Conservation (phyloP, 108 stramenopile species). For the Licmophora abbreviata region DNA sequence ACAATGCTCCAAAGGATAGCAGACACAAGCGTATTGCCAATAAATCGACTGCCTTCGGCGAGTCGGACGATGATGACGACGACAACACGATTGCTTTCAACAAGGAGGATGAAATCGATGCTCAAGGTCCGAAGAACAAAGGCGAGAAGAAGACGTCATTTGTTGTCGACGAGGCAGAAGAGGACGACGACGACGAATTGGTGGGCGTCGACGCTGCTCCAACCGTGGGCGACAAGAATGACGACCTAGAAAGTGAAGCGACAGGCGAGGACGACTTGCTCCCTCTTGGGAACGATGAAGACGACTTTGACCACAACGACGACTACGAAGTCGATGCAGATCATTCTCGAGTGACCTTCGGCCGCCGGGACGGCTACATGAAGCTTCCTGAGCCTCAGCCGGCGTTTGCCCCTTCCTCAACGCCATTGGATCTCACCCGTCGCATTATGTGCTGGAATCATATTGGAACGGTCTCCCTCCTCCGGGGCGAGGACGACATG, state of each 20-base stretch:
- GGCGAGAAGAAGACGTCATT: conserved; percentile 18
- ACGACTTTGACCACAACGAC: conserved; percentile 22
- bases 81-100: conserved; percentile 24
- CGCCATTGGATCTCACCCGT: conserved; percentile 51
- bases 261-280: not conserved
- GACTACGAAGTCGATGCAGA: conserved; percentile 14
- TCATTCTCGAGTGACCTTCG: conserved; percentile 1
- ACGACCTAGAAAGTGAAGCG: not conserved
- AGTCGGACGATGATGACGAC: conserved; percentile 19
- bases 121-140: not conserved
- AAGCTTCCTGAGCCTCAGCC: conserved; percentile 45
- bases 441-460: conserved; percentile 87
- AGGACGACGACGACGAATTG: conserved; percentile 21
- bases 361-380: not conserved
- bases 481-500: conserved; percentile 32
- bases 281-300: conserved; percentile 10
- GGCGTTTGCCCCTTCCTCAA: conserved; percentile 71
- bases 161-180: conserved; percentile 50
- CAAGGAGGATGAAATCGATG: conserved; percentile 8
- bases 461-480: conserved; percentile 50
- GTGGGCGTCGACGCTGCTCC: conserved; percentile 1
- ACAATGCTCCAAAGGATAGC: not conserved
- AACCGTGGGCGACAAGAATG: conserved; percentile 12
- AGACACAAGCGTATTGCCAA: not conserved
- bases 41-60: not conserved